Evolutionary conservation across 208 protist genomes (phyloP).

Genomic region (Leishmania gerbilli): DNA sequence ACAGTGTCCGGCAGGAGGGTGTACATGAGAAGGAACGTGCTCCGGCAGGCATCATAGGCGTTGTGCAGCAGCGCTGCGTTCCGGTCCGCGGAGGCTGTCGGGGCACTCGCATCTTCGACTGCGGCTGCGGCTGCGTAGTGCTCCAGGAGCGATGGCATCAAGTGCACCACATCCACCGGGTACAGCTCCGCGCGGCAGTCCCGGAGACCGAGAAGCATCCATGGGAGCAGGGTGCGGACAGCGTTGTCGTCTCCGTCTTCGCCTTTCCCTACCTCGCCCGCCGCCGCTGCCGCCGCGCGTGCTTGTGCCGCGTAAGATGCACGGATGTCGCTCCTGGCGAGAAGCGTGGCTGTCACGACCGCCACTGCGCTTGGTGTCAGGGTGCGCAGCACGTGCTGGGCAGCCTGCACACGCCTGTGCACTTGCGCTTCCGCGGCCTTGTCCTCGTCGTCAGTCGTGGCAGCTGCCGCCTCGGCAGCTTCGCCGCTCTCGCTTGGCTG

Average conservation of each 20-base stretch:
- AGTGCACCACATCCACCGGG: slow-evolving; percentile 70
- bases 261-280: background rate
- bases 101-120: background rate
- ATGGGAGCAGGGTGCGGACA: slow-evolving; percentile 46
- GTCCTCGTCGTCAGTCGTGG: background rate
- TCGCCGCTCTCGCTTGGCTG: background rate
- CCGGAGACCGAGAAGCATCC: slow-evolving; percentile 51
- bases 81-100: background rate
- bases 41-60: slow-evolving; percentile 75
- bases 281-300: background rate
- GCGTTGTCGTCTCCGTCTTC: background rate
- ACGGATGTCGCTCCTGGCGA: slow-evolving; percentile 18
- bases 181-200: slow-evolving; percentile 49
- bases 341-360: slow-evolving; percentile 40
- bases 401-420: slow-evolving; percentile 9
- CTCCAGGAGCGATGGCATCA: slow-evolving; percentile 49
- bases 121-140: slow-evolving; percentile 20
- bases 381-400: slow-evolving; percentile 32
- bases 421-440: slow-evolving; percentile 6
- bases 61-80: slow-evolving; percentile 41
- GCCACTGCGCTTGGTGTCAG: slow-evolving; percentile 72
- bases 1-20: slow-evolving; percentile 13
- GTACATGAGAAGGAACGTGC: slow-evolving; percentile 74
- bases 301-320: background rate
- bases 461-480: background rate